Conservation (phyloP, 345 rosid species). For the Citrus trifoliata region DNA sequence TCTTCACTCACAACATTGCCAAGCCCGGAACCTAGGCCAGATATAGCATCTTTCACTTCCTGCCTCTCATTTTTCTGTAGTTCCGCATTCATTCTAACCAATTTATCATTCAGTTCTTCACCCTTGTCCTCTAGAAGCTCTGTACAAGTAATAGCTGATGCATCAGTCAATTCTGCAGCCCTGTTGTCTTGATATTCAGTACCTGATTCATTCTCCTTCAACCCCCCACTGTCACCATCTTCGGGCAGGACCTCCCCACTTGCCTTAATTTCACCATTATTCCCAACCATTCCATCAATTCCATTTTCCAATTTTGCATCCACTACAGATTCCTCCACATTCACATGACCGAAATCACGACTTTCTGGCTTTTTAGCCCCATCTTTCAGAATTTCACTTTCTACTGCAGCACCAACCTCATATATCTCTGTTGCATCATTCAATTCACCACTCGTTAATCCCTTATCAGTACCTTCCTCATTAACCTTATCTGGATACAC, state of each 20-base stretch:
- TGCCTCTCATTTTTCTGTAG: constrained; percentile 9
- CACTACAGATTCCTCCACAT: constrained; percentile 5
- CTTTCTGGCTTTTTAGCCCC: constrained; percentile 4
- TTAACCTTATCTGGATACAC: constrained; percentile 31
- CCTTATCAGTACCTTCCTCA: constrained; percentile 41
- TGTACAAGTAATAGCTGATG: constrained; percentile 9
- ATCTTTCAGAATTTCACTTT: constrained; percentile 16
- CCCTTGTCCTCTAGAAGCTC: constrained; percentile 21
- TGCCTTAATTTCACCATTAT: constrained; percentile 4
- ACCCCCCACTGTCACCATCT: constrained; percentile 16
- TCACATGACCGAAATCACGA: constrained; percentile 1
- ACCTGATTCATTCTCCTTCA: constrained; percentile 24
- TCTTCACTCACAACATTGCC: constrained; percentile 19
- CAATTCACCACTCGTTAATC: constrained; percentile 4
- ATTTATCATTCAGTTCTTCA: constrained; percentile 19
- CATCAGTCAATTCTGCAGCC: constrained; percentile 8
- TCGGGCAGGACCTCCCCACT: constrained; percentile 16
- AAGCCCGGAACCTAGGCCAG: constrained; percentile 1
- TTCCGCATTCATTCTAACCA: constrained; percentile 13
- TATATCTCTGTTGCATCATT: constrained; percentile 29
- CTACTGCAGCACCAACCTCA: constrained; percentile 14
- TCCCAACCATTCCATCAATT: neutral
- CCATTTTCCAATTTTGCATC: constrained; percentile 8
- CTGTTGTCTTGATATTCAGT: constrained; percentile 9
- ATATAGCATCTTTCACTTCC: constrained; percentile 16